Conservation (phyloP, 2,329 filamentous ascomycete species). For the Zalaria sp. region DNA sequence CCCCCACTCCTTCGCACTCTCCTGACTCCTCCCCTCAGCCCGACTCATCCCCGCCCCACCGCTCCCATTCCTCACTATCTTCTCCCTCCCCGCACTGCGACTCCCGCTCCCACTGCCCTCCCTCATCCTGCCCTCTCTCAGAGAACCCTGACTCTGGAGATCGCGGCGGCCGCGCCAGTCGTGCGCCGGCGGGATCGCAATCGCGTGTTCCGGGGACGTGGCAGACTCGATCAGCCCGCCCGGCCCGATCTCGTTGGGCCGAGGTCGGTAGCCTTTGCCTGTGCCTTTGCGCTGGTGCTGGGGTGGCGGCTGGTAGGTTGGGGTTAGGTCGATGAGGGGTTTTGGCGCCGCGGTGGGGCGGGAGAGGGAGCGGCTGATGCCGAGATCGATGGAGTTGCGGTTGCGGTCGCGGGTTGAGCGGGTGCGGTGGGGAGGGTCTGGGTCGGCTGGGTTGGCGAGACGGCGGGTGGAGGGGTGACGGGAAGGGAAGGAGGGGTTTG, state of each 20-base stretch:
- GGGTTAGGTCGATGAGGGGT: constrained; percentile 55
- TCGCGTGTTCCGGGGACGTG: constrained; percentile 27
- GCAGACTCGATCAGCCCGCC: constrained; percentile 32
- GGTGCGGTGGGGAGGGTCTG: constrained; percentile 8
- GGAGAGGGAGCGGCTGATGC: constrained; percentile 33
- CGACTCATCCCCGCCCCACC: background rate
- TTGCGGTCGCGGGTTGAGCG: constrained; percentile 8
- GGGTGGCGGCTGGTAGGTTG: constrained; percentile 49
- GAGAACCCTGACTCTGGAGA: background rate
- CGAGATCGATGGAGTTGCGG: constrained; percentile 21
- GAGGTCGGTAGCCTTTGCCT: constrained; percentile 31
- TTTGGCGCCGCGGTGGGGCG: constrained; percentile 28
- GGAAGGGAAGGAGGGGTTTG: background rate
- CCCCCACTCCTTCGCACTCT: background rate
- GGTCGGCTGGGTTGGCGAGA: constrained; percentile 8
- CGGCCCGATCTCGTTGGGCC: constrained; percentile 17
- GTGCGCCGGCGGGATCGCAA: constrained; percentile 25
- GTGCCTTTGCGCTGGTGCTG: constrained; percentile 41
- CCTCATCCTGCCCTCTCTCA: constrained; percentile 8
- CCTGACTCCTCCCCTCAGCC: background rate
- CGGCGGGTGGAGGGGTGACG: constrained; percentile 3
- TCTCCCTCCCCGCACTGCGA: background rate
- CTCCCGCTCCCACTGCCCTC: constrained; percentile 2
- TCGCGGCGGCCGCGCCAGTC: constrained; percentile 28
- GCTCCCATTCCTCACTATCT: background rate